Evolutionary conservation across 2,329 filamentous ascomycete species (phyloP), one percentile per base, ranked within the genome.

Genomic region (Neonectria faginata): DNA sequence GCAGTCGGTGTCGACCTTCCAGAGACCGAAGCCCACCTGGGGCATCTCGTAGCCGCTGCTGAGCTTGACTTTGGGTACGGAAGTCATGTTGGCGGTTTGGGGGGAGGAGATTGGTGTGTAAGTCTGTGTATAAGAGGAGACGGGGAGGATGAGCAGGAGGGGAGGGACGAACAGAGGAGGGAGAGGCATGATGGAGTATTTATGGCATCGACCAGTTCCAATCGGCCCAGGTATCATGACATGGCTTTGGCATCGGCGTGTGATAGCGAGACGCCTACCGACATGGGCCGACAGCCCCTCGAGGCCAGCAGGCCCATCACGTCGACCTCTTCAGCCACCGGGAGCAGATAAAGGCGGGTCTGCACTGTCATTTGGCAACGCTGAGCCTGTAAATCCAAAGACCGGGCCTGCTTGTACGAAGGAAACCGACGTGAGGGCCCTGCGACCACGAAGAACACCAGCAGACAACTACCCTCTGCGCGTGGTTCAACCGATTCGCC

Each of bases 1-100:
- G 60, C 88, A 89, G 58, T 88, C 86, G 71, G 91, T 91, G 78
- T 88, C 88, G 69, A 96, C 91, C 83, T 96, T 96, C 92, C 92
- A 96, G 71, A 95, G 86, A 64, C 91, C 91, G 77, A 92, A 92
- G 79, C 91, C 91, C 70, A 92, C 89, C 78, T 90, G 87, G 75
- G 90, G 91, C 91, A 92, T 92, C 73, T 91, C 84, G 73, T 86
- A 76, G 79, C 89, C 88, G 79, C 83, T 88, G 80, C 82, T 89
- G 67, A 91, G 86, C 81, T 89, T 90, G 78, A 90, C 82, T 64
- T 80, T 86, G 55, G 77, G 76, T 27, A 76, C 70, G 52, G 67
- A 57, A 60, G 82, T 78, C 74, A 81, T 78, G 67, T 70, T 78
- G 58, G 65, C 60, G 67, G 68, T 67, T 45, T 44, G 57, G 50